Percentiles rank a stretch among this genome's conserved stretches.
phyloP scores from a whole-genome alignment of 2,329 filamentous ascomycete species.

The Aplosporella prunicola region DNA sequence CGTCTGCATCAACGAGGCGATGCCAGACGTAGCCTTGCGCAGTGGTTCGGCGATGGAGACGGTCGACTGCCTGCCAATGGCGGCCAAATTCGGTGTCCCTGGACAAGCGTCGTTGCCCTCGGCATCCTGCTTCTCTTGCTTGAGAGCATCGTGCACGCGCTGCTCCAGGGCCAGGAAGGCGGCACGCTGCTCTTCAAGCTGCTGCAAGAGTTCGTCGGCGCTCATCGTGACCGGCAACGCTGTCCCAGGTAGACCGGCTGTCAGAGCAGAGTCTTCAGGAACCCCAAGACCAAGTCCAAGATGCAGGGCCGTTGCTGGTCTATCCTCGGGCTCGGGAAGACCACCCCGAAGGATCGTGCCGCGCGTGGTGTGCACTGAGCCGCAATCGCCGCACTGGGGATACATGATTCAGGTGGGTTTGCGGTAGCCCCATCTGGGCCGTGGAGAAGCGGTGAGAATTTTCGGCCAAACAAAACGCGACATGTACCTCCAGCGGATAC shows the following conservation, averaged over 20 bases:
- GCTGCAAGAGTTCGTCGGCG: slow-evolving; percentile 6
- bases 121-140: neutral
- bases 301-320: slow-evolving; percentile 9
- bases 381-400: neutral
- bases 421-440: slow-evolving; percentile 3
- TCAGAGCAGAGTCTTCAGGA: slow-evolving; percentile 4
- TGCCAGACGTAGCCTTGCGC: slow-evolving; percentile 1
- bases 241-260: neutral
- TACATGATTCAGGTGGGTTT: slow-evolving; percentile 9
- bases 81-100: slow-evolving; percentile 1
- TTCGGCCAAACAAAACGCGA: slow-evolving; percentile 3
- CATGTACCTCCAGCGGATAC: slow-evolving; percentile 3
- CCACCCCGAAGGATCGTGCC: slow-evolving; percentile 3
- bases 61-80: slow-evolving; percentile 6
- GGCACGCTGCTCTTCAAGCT: slow-evolving; percentile 10
- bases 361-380: slow-evolving; percentile 4
- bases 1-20: slow-evolving; percentile 14
- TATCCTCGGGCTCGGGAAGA: slow-evolving; percentile 7
- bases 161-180: slow-evolving; percentile 9
- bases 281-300: slow-evolving; percentile 4
- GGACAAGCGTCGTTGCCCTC: slow-evolving; percentile 1
- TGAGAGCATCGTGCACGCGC: slow-evolving; percentile 10
- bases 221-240: slow-evolving; percentile 7
- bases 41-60: slow-evolving; percentile 7
- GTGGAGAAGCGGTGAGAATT: slow-evolving; percentile 11